phyloP scores from a whole-genome alignment of 257 asterid genomes.

The Jacaranda mimosifolia region DNA sequence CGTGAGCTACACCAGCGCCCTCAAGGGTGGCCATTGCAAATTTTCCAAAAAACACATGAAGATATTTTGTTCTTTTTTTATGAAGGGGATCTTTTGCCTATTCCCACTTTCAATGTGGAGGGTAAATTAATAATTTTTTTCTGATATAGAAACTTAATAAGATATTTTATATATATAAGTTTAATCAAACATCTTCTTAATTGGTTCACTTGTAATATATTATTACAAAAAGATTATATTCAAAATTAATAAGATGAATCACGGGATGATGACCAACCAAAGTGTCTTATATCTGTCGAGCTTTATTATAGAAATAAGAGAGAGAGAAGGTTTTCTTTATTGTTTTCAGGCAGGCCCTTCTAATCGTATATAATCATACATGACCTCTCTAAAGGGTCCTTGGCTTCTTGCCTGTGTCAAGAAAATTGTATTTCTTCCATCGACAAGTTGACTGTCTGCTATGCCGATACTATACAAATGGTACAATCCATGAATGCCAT shows the following conservation, averaged over 20 bases:
- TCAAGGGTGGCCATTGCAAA: too few species aligned
- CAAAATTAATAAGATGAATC: background rate
- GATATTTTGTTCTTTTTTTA: too few species aligned
- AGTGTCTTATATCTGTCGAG: background rate
- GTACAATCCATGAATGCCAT: slow-evolving; percentile 53
- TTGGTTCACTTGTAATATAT: background rate
- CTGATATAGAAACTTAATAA: too few species aligned
- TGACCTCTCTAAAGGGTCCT: slow-evolving; percentile 39
- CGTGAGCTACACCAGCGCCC: too few species aligned
- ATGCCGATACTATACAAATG: slow-evolving; percentile 35
- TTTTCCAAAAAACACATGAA: too few species aligned
- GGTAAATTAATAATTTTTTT: too few species aligned
- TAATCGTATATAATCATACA: slow-evolving; percentile 58
- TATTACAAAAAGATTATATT: too few species aligned
- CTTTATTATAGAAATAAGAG: background rate
- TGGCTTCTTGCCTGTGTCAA: slow-evolving; percentile 39
- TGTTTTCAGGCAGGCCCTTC: slow-evolving; percentile 42
- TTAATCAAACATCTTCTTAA: too few species aligned
- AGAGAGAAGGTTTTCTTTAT: background rate
- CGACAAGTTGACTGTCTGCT: slow-evolving; percentile 15
- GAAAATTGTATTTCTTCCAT: slow-evolving; percentile 41
- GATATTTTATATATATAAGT: too few species aligned
- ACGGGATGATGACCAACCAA: background rate
- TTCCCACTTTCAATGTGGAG: too few species aligned
- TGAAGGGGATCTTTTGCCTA: too few species aligned